These are phyloP conservation scores for Pterocarpus santalinus DNA, from an alignment of 306 rosid species.

Conservation along the genomic window DNA sequence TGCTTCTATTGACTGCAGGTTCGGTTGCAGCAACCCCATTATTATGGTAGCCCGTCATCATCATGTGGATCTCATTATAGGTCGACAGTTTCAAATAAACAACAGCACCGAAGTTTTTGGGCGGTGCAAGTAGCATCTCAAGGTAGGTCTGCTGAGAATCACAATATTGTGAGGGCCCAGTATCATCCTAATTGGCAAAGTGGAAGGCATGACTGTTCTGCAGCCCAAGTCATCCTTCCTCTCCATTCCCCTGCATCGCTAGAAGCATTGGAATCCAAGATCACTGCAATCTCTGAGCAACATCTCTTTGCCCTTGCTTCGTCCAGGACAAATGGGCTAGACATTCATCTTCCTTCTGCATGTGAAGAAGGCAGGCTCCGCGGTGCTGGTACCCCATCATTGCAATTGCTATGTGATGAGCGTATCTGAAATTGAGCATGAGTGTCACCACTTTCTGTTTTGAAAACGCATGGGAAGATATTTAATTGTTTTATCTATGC, in stretches of 20 bases:
- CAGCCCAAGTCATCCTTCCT: constrained; percentile 47
- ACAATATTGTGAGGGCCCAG: constrained; percentile 50
- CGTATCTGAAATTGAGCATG: constrained; percentile 22
- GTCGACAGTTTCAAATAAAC: constrained; percentile 51
- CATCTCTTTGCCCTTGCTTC: constrained; percentile 53
- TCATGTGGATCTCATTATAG: constrained; percentile 48
- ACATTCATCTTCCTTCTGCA: constrained; percentile 52
- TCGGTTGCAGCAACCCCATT: constrained; percentile 62
- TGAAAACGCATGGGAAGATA: constrained; percentile 33
- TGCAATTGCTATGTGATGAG: constrained; percentile 62
- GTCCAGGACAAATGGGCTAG: constrained; percentile 52
- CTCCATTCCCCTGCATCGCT: constrained; percentile 45
- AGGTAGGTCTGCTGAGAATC: constrained; percentile 49
- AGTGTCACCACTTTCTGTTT: constrained; percentile 12
- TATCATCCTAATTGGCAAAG: constrained; percentile 60
- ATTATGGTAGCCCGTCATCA: constrained; percentile 49
- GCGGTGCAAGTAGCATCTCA: constrained; percentile 59
- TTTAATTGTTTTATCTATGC: constrained; percentile 34
- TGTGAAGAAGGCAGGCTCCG: constrained; percentile 54
- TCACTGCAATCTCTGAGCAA: constrained; percentile 53
- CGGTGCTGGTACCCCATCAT: constrained; percentile 34
- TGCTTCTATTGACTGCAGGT: constrained; percentile 50
- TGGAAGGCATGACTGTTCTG: constrained; percentile 53
- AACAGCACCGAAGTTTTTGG: constrained; percentile 59
- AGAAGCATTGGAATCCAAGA: constrained; percentile 57